phyloP scores from a whole-genome alignment of 129 eudicot genomes.

The Cynara cardunculus region DNA sequence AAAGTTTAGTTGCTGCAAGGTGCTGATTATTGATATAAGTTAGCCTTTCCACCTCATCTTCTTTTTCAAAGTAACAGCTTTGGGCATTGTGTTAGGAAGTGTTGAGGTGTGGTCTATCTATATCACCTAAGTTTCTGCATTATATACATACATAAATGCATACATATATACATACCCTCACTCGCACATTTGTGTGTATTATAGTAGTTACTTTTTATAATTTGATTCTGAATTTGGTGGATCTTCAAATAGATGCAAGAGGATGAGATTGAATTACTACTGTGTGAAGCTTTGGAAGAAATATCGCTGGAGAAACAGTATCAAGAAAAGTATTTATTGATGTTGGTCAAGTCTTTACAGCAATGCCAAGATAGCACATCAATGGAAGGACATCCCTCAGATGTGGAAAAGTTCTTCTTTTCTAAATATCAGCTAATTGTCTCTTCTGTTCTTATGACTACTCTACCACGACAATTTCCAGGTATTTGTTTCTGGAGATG shows the following conservation, averaged over 20 bases:
- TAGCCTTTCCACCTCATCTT: neutral
- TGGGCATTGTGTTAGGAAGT: neutral
- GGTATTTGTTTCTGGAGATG: conserved; percentile 38
- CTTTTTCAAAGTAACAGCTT: neutral
- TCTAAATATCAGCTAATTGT: conserved; percentile 68
- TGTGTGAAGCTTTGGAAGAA: conserved; percentile 76
- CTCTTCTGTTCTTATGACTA: conserved; percentile 85
- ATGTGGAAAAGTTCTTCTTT: conserved; percentile 34
- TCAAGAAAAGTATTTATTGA: conserved; percentile 70
- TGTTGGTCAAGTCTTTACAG: conserved; percentile 60
- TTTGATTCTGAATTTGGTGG: conserved; percentile 4
- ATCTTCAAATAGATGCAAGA: conserved; percentile 53
- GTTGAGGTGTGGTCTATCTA: neutral
- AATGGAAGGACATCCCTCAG: conserved; percentile 31
- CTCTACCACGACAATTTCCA: conserved; percentile 83
- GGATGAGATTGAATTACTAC: conserved; percentile 50
- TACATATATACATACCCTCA: neutral
- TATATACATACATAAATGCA: neutral
- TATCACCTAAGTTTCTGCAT: neutral
- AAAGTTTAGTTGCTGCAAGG: neutral
- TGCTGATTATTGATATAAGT: neutral
- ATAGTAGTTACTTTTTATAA: neutral
- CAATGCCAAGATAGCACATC: conserved; percentile 38
- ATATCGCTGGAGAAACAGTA: conserved; percentile 63
- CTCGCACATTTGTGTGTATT: neutral